Base-by-base conservation (phyloP, 306 rosid species). In the Mimosa bimucronata region DNA sequence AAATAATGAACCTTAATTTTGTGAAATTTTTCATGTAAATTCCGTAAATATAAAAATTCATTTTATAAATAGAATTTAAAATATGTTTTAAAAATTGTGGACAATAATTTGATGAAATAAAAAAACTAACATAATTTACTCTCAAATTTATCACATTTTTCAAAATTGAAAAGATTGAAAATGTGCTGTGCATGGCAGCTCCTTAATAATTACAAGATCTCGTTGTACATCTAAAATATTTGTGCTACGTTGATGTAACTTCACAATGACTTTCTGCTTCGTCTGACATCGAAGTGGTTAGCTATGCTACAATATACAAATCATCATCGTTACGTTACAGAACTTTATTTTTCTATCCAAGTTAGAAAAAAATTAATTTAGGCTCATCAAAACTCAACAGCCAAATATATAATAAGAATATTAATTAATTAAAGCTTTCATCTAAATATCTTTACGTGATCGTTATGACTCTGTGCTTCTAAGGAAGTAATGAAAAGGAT, bases 161-260 rank as follows among this genome's bases (percentile, higher is more conserved):
- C 9, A 1, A 2, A 52, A 19, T 19, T 6, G 7, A 52, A 19
- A 52, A 19, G 25, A 55, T 7, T 12, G 38, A 61, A 12, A 28
- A 6, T 65, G 45, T 37, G 46, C 26, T 37, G 48, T 19, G 48
- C 16, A 9, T 9, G 45, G 48, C 71, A 16, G 48, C 71, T 41
- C 21, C 26, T 25, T 44, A 70, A 44, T 41, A 70, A 42, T 13
- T 23, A 66, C 37, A 70, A 42, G 18, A 2, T 69, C 34, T 21
- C 10, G 74, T 42, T 41, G 53, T 2, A 23, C 37, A 42, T 41
- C 34, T 69, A n/a, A 15, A 69, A 21, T 5, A 21, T 69, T 40
- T 41, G 55, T 69, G 55, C 74, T 41, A 69, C 1, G n/a, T 41
- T 41, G 74, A 69, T 69, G 74, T 69, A 69, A 69, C 74, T 23